Conservation (phyloP, 2,329 filamentous ascomycete genomes). For the Emydomyces testavorans region DNA sequence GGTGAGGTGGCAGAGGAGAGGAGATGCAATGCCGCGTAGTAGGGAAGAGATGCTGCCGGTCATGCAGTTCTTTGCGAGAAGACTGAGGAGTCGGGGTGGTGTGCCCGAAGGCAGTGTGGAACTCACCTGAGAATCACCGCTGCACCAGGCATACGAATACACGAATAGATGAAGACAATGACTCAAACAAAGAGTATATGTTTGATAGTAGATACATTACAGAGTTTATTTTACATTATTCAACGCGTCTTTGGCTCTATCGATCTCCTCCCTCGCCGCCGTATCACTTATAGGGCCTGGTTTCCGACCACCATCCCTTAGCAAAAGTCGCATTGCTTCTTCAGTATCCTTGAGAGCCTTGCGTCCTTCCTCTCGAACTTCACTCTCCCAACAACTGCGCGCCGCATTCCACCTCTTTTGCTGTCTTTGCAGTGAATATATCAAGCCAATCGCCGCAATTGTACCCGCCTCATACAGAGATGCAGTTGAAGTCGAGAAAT, state of each 20-base stretch:
- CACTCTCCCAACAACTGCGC: constrained; percentile 41
- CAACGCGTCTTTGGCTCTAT: constrained; percentile 38
- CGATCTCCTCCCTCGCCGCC: constrained; percentile 36
- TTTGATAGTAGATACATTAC: constrained; percentile 9
- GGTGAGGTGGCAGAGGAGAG: constrained; percentile 58
- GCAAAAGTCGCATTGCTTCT: constrained; percentile 36
- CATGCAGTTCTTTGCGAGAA: constrained; percentile 58
- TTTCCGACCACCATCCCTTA: constrained; percentile 35
- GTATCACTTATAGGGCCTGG: constrained; percentile 29
- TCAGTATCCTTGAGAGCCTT: constrained; percentile 46
- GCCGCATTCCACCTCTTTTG: constrained; percentile 49
- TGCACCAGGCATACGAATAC: background rate
- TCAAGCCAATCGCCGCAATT: constrained; percentile 47
- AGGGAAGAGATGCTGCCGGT: constrained; percentile 80
- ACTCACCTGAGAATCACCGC: constrained; percentile 23
- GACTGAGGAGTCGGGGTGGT: constrained; percentile 34
- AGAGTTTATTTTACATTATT: constrained; percentile 23
- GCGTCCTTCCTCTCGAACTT: constrained; percentile 47
- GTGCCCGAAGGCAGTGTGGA: constrained; percentile 38
- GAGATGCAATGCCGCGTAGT: constrained; percentile 71
- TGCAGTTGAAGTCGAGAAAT: constrained; percentile 42
- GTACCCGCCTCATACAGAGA: constrained; percentile 48
- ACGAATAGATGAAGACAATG: background rate
- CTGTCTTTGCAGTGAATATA: constrained; percentile 46
- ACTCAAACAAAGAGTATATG: background rate